Conservation (phyloP, 805 yeast species). For the Soucietia sequanensis region DNA sequence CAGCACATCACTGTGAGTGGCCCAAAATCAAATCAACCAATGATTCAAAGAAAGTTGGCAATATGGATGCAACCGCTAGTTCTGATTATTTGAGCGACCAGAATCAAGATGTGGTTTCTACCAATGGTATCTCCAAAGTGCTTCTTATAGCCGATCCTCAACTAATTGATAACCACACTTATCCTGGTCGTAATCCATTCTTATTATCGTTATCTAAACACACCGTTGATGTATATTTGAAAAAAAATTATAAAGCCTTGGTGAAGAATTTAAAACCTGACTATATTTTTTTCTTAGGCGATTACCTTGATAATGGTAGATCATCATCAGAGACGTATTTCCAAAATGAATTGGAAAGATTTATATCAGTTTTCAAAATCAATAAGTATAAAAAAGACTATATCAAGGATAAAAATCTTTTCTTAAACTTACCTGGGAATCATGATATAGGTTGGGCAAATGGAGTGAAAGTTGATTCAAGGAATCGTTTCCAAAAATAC, state of each 20-base stretch:
- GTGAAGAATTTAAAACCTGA: constrained; percentile 32
- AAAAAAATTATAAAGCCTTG: constrained; percentile 36
- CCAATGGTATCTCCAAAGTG: constrained; percentile 19
- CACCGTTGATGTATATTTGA: constrained; percentile 39
- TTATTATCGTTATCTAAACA: constrained; percentile 36
- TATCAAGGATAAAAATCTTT: constrained; percentile 23
- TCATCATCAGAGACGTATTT: constrained; percentile 31
- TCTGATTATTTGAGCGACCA: constrained; percentile 4
- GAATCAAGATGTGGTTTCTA: constrained; percentile 5
- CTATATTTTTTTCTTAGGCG: constrained; percentile 40
- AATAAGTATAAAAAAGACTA: constrained; percentile 13
- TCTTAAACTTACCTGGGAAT: constrained; percentile 69
- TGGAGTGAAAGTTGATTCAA: constrained; percentile 43
- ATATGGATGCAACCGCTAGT: too few relatives aligned
- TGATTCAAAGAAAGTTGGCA: neutral
- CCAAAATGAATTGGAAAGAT: constrained; percentile 25
- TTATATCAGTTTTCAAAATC: constrained; percentile 28
- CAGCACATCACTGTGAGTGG: constrained; percentile 34
- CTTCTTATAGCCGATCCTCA: constrained; percentile 45
- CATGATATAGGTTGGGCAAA: constrained; percentile 96
- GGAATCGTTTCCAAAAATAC: constrained; percentile 25
- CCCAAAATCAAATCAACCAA: constrained; percentile 7
- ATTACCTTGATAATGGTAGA: constrained; percentile 43
- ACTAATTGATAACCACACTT: constrained; percentile 43
- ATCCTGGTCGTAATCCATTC: constrained; percentile 35